phyloP scores from a whole-genome alignment of 2,329 filamentous ascomycete genomes.

The Coniella vitis region DNA sequence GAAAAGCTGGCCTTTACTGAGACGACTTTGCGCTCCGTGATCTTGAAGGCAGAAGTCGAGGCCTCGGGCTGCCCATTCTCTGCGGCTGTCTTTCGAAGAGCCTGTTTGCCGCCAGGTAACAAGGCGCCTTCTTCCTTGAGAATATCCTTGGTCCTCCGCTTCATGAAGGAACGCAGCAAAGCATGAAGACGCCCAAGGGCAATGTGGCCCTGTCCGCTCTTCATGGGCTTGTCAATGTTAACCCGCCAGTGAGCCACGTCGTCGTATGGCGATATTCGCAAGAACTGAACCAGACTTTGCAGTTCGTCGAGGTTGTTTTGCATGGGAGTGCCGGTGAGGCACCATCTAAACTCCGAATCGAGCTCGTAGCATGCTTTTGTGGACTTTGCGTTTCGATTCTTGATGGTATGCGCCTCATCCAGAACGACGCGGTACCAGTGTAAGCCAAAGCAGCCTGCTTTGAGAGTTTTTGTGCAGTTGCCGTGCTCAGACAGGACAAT shows the following conservation, averaged over 20 bases:
- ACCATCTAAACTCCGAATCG: conserved; percentile 86
- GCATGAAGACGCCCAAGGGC: conserved; percentile 82
- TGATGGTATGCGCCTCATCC: conserved; percentile 96
- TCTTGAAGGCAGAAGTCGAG: conserved; percentile 69
- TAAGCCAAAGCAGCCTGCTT: conserved; percentile 81
- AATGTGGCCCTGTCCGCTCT: conserved; percentile 79
- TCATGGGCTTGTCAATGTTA: conserved; percentile 83
- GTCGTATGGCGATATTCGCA: conserved; percentile 87
- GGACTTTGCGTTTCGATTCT: conserved; percentile 93
- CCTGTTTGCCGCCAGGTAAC: conserved; percentile 64
- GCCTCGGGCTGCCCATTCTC: conserved; percentile 41
- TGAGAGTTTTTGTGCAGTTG: conserved; percentile 55
- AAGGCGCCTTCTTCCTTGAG: conserved; percentile 79
- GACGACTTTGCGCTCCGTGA: conserved; percentile 84
- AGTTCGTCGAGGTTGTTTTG: conserved; percentile 97
- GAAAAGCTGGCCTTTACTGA: conserved; percentile 73
- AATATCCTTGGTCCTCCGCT: conserved; percentile 96
- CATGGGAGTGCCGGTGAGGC: conserved; percentile 91
- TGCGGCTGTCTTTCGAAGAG: conserved; percentile 25
- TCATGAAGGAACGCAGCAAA: conserved; percentile 91
- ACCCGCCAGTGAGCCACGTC: conserved; percentile 83
- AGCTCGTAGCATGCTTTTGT: conserved; percentile 88
- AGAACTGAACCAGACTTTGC: conserved; percentile 86
- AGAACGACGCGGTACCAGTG: conserved; percentile 95
- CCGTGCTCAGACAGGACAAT: conserved; percentile 88